phyloP scores from a whole-genome alignment of 2,329 filamentous ascomycete species.

The Lachnum nothofagi region DNA sequence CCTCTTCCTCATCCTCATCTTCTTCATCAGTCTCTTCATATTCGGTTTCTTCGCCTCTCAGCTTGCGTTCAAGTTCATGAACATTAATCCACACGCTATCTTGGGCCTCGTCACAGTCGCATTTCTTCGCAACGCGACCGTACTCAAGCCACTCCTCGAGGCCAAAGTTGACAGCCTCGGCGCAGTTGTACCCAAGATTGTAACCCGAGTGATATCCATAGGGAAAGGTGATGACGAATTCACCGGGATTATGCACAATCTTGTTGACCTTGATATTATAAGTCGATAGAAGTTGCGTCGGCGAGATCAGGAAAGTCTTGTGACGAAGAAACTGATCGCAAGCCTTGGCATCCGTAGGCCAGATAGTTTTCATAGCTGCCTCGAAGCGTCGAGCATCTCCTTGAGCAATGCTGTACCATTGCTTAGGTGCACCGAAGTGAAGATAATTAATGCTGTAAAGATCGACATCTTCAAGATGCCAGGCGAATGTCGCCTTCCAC shows the following conservation, averaged over 20 bases:
- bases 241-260: slow-evolving; percentile 88
- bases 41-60: slow-evolving; percentile 82
- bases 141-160: slow-evolving; percentile 93
- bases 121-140: slow-evolving; percentile 92
- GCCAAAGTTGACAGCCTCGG: slow-evolving; percentile 97
- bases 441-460: slow-evolving; percentile 99
- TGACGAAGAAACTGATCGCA: slow-evolving; percentile 95
- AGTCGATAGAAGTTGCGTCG: slow-evolving; percentile 76
- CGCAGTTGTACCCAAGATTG: slow-evolving; percentile 97
- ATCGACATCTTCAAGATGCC: slow-evolving; percentile 98
- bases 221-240: slow-evolving; percentile 97
- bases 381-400: slow-evolving; percentile 90
- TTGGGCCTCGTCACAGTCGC: slow-evolving; percentile 87
- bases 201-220: slow-evolving; percentile 98
- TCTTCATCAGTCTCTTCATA: slow-evolving; percentile 73
- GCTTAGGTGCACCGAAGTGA: slow-evolving; percentile 95
- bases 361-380: slow-evolving; percentile 88
- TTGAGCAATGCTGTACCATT: slow-evolving; percentile 99
- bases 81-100: slow-evolving; percentile 99
- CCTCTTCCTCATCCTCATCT: slow-evolving; percentile 62
- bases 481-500: slow-evolving; percentile 99
- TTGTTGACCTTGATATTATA: slow-evolving; percentile 96
- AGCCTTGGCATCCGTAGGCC: slow-evolving; percentile 90
- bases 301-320: slow-evolving; percentile 95
- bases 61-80: slow-evolving; percentile 87